Conservation (phyloP, 768 basidiomycete genomes). For the Auricularia auricula-judae region DNA sequence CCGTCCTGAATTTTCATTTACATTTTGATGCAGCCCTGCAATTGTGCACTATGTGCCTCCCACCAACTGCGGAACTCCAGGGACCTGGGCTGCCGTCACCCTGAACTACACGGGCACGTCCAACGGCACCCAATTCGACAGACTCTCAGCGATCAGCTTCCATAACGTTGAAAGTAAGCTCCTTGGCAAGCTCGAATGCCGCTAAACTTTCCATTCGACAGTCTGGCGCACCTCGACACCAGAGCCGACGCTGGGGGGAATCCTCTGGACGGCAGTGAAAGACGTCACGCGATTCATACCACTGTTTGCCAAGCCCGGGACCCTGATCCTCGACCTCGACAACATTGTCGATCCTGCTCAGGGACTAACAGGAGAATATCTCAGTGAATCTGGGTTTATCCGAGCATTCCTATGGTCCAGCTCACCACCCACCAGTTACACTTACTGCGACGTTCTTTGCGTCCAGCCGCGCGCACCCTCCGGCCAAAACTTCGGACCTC, state of each 20-base stretch:
- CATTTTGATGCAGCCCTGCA: slow-evolving; percentile 35
- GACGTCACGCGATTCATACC: slow-evolving; percentile 66
- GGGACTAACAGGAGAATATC: slow-evolving; percentile 55
- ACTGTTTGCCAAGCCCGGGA: slow-evolving; percentile 55
- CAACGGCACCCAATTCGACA: slow-evolving; percentile 69
- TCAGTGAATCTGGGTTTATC: slow-evolving; percentile 32
- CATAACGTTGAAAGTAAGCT: slow-evolving; percentile 48
- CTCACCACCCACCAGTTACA: slow-evolving; percentile 31
- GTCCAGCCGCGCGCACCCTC: slow-evolving; percentile 43
- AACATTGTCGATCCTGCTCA: slow-evolving; percentile 41
- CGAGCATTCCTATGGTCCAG: neutral
- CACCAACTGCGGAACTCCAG: slow-evolving; percentile 53
- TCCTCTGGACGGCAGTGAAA: slow-evolving; percentile 69
- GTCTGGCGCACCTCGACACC: slow-evolving; percentile 81
- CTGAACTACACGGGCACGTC: slow-evolving; percentile 69
- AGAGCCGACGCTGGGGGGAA: slow-evolving; percentile 55
- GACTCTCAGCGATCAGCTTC: slow-evolving; percentile 61
- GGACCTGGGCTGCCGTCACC: slow-evolving; percentile 65
- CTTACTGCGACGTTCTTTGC: slow-evolving; percentile 64
- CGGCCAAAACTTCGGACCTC: slow-evolving; percentile 46
- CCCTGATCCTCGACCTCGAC: slow-evolving; percentile 63
- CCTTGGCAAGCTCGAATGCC: neutral
- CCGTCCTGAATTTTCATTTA: too few relatives aligned
- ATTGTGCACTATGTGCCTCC: slow-evolving; percentile 56
- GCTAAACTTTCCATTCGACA: slow-evolving; percentile 15